A percentile compares a stretch with the other conserved stretches of the same genome.
phyloP scores from a whole-genome alignment of 1,284 basidiomycete species.

The Pterulicium gracile region DNA sequence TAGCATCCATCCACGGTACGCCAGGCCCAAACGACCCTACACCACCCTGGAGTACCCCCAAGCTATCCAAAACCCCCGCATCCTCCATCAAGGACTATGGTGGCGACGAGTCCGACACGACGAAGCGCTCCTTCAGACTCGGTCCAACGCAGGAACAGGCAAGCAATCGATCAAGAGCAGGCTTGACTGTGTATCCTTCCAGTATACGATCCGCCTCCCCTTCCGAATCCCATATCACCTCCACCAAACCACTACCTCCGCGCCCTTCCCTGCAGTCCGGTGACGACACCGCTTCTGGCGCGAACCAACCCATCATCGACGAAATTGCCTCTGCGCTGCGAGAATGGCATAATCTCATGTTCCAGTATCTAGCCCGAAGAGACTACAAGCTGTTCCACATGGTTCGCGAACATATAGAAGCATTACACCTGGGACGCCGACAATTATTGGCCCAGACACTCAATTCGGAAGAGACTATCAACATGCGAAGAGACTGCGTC shows the following conservation, averaged over 20 bases:
- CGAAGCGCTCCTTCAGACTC: slow-evolving; percentile 45
- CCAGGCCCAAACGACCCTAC: slow-evolving; percentile 10
- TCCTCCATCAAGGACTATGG: not conserved
- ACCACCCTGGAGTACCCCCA: not conserved
- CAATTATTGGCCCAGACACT: slow-evolving; percentile 87
- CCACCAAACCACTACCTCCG: slow-evolving; percentile 74
- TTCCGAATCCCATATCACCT: slow-evolving; percentile 40
- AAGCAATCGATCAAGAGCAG: slow-evolving; percentile 50
- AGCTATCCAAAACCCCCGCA: not conserved
- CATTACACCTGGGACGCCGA: slow-evolving; percentile 79
- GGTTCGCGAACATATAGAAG: slow-evolving; percentile 86
- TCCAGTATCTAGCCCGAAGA: slow-evolving; percentile 78
- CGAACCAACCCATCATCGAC: slow-evolving; percentile 84
- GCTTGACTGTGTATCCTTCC: slow-evolving; percentile 54
- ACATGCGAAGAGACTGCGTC: slow-evolving; percentile 81
- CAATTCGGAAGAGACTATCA: slow-evolving; percentile 78
- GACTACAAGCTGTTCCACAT: slow-evolving; percentile 87
- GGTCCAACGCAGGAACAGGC: slow-evolving; percentile 65
- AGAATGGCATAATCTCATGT: slow-evolving; percentile 92
- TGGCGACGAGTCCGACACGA: slow-evolving; percentile 56
- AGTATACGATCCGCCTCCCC: slow-evolving; percentile 60
- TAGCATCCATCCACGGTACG: not conserved
- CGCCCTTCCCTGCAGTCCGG: slow-evolving; percentile 88
- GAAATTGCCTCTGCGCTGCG: slow-evolving; percentile 94
- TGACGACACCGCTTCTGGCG: slow-evolving; percentile 80